These are phyloP conservation scores for Gossypium raimondii DNA, from an alignment of 345 rosid genomes.

Conservation along the genomic window DNA sequence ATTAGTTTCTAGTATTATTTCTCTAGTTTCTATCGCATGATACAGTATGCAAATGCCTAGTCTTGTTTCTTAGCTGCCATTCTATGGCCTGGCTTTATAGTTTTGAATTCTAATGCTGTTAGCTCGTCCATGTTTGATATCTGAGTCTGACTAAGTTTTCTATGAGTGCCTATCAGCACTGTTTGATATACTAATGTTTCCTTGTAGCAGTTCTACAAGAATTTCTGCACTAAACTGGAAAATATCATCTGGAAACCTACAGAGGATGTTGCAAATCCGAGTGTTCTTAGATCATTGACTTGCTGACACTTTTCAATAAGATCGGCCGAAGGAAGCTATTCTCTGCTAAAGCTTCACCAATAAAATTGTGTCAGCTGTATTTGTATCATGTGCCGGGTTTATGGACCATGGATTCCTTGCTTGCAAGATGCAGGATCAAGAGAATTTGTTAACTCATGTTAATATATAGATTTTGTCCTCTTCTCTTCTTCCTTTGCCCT, in stretches of 20 bases:
- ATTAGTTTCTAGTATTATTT: not conserved
- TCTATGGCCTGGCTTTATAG: too few relatives aligned
- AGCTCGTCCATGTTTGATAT: not conserved
- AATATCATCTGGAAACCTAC: slow-evolving; percentile 74
- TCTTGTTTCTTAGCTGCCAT: not conserved
- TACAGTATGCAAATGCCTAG: not conserved
- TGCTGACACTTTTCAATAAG: slow-evolving; percentile 35
- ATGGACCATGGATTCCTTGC: not conserved
- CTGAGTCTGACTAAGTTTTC: not conserved
- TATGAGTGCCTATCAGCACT: not conserved
- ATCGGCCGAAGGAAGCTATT: slow-evolving; percentile 3
- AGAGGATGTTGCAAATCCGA: slow-evolving; percentile 39
- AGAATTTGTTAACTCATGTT: not conserved
- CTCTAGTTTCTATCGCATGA: not conserved
- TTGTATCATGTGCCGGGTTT: not conserved
- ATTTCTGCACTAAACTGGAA: slow-evolving; percentile 61
- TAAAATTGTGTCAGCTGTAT: slow-evolving; percentile 2
- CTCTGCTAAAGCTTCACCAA: not conserved
- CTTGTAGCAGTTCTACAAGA: slow-evolving; percentile 70
- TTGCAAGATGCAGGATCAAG: not conserved
- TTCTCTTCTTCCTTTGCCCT: not conserved
- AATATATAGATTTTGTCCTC: not conserved
- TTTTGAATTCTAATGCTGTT: not conserved
- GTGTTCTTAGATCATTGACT: slow-evolving; percentile 41
- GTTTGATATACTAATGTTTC: not conserved